These are phyloP conservation scores for Aspergillus sp. DNA, from an alignment of 2,329 filamentous ascomycete species.

Conservation along the genomic window DNA sequence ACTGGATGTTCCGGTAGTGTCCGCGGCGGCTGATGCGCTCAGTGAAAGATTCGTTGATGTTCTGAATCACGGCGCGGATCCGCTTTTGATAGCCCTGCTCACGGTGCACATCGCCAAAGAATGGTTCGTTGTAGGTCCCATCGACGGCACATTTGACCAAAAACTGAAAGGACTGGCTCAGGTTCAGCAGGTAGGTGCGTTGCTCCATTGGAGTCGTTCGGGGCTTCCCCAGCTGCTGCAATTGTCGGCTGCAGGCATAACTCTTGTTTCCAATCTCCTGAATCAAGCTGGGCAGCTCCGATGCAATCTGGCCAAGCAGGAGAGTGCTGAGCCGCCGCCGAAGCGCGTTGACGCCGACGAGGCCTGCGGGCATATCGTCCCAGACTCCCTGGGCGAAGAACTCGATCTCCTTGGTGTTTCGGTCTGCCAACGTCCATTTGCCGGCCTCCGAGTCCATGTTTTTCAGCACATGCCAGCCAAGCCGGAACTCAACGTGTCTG, in stretches of 20 bases:
- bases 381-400: constrained; percentile 28
- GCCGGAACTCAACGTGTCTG: constrained; percentile 38
- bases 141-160: constrained; percentile 29
- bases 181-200: constrained; percentile 24
- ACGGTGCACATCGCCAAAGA: constrained; percentile 21
- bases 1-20: constrained; percentile 5
- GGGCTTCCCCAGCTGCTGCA: constrained; percentile 22
- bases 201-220: constrained; percentile 18
- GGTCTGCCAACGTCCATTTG: constrained; percentile 11
- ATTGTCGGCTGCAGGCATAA: constrained; percentile 26
- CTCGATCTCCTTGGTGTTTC: constrained; percentile 24
- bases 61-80: constrained; percentile 28
- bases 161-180: constrained; percentile 34
- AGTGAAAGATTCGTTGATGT: constrained; percentile 17
- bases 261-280: constrained; percentile 27
- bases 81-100: constrained; percentile 21
- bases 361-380: constrained; percentile 17
- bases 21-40: constrained; percentile 7
- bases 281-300: constrained; percentile 33
- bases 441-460: constrained; percentile 39
- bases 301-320: constrained; percentile 27
- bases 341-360: constrained; percentile 27
- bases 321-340: constrained; percentile 28
- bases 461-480: constrained; percentile 48
- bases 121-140: constrained; percentile 29